Evolutionary conservation across 495 filamentous ascomycete genomes (phyloP).

Genomic region (Rostrohypoxylon terebratum): DNA sequence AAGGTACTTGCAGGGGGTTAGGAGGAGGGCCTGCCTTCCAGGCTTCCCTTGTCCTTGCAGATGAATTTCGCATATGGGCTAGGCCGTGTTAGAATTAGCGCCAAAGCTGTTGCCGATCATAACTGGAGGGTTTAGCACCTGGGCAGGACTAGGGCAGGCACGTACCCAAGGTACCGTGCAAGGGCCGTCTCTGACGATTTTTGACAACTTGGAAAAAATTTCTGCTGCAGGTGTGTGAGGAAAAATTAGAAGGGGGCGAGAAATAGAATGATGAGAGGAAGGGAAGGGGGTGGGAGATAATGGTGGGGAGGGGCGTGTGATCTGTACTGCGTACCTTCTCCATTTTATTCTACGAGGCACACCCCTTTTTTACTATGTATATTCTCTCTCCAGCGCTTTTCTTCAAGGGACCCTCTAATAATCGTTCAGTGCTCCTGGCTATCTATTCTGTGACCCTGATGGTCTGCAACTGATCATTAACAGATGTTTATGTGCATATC

Average conservation of each 20-base stretch:
- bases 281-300: constrained; percentile 9
- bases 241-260: constrained; percentile 39
- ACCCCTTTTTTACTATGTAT: constrained; percentile 31
- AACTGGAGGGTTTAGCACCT: constrained; percentile 32
- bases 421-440: constrained; percentile 25
- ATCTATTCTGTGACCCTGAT: constrained; percentile 29
- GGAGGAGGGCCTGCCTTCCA: constrained; percentile 16
- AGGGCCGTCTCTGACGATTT: constrained; percentile 40
- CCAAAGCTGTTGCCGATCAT: constrained; percentile 41
- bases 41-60: constrained; percentile 38
- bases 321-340: constrained; percentile 26
- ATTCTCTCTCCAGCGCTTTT: background rate
- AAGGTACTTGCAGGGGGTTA: constrained; percentile 6
- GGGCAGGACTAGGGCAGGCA: constrained; percentile 4
- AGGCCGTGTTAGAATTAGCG: constrained; percentile 40
- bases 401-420: constrained; percentile 31
- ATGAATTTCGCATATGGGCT: constrained; percentile 38
- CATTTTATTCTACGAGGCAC: constrained; percentile 27
- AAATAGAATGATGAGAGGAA: constrained; percentile 20
- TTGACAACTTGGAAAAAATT: constrained; percentile 26
- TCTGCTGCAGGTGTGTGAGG: constrained; percentile 43
- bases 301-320: constrained; percentile 42
- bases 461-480: constrained; percentile 23
- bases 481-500: constrained; percentile 12
- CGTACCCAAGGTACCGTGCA: constrained; percentile 38